A percentile compares a stretch with the other conserved stretches of the same genome.
phyloP scores from a whole-genome alignment of 495 filamentous ascomycete species.

The Trichocladium antarcticum region DNA sequence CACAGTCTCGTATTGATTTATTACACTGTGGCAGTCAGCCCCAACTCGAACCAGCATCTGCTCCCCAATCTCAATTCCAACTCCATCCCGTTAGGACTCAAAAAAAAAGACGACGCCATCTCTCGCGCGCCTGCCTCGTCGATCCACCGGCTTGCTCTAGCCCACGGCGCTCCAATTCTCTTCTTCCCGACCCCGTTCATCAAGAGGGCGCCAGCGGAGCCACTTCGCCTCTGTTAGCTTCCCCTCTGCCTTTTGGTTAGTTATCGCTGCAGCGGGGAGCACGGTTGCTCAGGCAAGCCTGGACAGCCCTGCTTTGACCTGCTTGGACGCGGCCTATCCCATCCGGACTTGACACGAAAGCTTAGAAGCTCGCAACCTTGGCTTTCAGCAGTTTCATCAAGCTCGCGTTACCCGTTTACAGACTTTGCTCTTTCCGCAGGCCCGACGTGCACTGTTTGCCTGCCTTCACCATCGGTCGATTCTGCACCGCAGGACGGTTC shows the following conservation, averaged over 20 bases:
- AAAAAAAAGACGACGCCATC: conserved; percentile 8
- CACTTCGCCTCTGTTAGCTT: conserved; percentile 15
- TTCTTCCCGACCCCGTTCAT: conserved; percentile 7
- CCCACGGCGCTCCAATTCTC: conserved; percentile 11
- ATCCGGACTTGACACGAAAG: too few species aligned
- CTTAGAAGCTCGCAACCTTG: not conserved
- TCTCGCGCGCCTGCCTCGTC: not conserved
- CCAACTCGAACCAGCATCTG: not conserved
- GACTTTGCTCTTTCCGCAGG: not conserved
- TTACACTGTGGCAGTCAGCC: not conserved
- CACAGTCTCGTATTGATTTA: not conserved
- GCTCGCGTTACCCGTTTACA: not conserved
- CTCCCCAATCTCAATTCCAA: conserved; percentile 14
- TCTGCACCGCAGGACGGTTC: conserved; percentile 26
- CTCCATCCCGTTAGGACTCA: conserved; percentile 5
- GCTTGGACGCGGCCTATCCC: too few species aligned
- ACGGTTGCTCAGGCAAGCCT: conserved; percentile 2
- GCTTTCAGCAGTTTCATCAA: not conserved
- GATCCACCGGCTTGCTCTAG: conserved; percentile 2
- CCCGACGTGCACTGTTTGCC: not conserved
- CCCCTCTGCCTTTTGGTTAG: conserved; percentile 7
- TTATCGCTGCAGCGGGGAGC: conserved; percentile 4
- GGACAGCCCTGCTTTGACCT: conserved; percentile 10
- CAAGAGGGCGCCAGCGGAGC: conserved; percentile 12
- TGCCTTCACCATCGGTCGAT: conserved; percentile 2